Percentiles rank a stretch among this genome's conserved stretches.
These are phyloP conservation scores for Phylloporus sp. DNA, from an alignment of 1,284 basidiomycete genomes.

Conservation along the genomic window DNA sequence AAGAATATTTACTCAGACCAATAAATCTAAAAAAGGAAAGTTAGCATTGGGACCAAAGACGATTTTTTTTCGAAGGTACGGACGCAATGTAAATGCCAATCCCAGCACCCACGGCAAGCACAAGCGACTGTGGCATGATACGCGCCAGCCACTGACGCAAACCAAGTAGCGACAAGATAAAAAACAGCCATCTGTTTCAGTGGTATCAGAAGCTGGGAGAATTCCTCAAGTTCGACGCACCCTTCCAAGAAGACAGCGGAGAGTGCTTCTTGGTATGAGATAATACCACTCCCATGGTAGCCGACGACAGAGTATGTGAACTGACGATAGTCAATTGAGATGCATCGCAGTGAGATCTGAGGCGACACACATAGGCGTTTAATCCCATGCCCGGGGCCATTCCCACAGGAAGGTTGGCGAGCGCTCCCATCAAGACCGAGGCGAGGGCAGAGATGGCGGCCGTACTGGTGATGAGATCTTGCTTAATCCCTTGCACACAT, in stretches of 20 bases:
- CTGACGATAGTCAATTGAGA: conserved; percentile 45
- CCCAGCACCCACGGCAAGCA: conserved; percentile 85
- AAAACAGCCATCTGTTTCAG: conserved; percentile 76
- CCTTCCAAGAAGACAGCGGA: conserved; percentile 90
- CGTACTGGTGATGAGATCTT: conserved; percentile 81
- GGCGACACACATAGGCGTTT: conserved; percentile 79
- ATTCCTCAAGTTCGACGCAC: conserved; percentile 43
- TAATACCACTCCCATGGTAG: conserved; percentile 78
- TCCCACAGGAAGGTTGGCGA: conserved; percentile 88
- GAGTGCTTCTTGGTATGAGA: conserved; percentile 84
- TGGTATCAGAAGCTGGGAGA: conserved; percentile 6
- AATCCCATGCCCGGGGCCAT: conserved; percentile 83
- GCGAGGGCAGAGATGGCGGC: conserved; percentile 81
- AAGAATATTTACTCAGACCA: conserved; percentile 52
- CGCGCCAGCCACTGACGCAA: conserved; percentile 91
- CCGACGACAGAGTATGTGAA: conserved; percentile 91
- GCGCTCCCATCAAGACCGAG: conserved; percentile 82
- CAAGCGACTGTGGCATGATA: conserved; percentile 87
- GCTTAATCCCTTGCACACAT: conserved; percentile 72
- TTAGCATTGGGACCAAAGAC: conserved; percentile 13
- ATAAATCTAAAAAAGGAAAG: conserved; percentile 59
- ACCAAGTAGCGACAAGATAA: conserved; percentile 83
- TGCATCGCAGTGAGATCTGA: not conserved
- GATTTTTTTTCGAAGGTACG: conserved; percentile 36
- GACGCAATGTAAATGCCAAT: conserved; percentile 88